Evolutionary conservation across 2,329 filamentous ascomycete genomes (phyloP), one percentile per base, ranked within the genome.

Genomic region (Aspergillus sp.): DNA sequence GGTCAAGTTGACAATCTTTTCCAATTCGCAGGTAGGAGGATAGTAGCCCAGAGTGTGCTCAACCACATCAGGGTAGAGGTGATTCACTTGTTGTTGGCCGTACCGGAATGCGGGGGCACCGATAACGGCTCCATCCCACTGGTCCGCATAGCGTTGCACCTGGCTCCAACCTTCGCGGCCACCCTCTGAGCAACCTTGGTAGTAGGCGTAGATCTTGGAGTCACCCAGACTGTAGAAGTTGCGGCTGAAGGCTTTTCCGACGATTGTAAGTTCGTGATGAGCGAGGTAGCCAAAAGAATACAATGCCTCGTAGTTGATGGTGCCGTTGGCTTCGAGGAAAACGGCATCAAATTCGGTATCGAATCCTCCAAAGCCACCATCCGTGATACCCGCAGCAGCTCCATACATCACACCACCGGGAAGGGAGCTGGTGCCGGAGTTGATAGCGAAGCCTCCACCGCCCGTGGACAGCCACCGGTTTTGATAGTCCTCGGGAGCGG

Each of bases 101-200:
- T 74, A 79, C 19, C 78, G 75, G 68, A 81, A 80, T 13, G 80
- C 80, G 2, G 80, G 81, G 0, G 82, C 81, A 41, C 80, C 81
- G 2, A 73, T 73, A 41, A 80, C 71, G 6, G 73, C 78, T 17
- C 81, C 81, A 54, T 83, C 81, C 59, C 76, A 82, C 51, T 80
- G 75, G 8, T 79, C 79, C 1, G 67, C 70, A 63, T 77, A 84
- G 10, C 81, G 79, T 68, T 85, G 83, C 2, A 82, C 73, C 68
- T 84, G 82, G 57, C 74, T 78, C 78, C 78, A 79, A 10, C 80
- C 82, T 70, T 84, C 80, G 32, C 82, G 77, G 1, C 81, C 83
- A 17, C 83, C 83, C 52, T 85, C 82, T 8, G 81, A 84, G 70
- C 83, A 85, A 4, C 82, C 83, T 62, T 83, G 77, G 63, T 81